These are phyloP conservation scores for Alternaria novae-zelandiae DNA, from an alignment of 2,329 filamentous ascomycete species.

Conservation along the genomic window DNA sequence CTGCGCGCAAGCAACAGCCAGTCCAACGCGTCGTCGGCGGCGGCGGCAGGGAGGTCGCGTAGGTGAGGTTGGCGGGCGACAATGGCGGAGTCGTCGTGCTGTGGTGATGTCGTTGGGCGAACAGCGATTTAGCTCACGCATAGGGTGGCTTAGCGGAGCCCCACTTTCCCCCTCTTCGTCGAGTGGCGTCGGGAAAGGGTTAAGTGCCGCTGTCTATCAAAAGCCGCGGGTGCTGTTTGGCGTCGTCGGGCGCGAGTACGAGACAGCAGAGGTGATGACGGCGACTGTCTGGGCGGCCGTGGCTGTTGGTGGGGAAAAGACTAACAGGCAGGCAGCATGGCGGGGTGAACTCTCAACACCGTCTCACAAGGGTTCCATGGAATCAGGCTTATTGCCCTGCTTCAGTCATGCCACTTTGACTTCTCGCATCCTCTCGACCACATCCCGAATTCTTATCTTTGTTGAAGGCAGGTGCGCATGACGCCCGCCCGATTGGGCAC, in stretches of 20 bases:
- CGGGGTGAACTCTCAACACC: constrained; percentile 6
- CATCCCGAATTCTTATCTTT: constrained; percentile 13
- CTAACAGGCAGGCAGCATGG: constrained; percentile 12
- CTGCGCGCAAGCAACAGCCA: constrained; percentile 10
- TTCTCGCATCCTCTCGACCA: neutral
- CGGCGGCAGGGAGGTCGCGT: constrained; percentile 11
- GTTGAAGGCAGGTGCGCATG: constrained; percentile 20
- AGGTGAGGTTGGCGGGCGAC: constrained; percentile 14
- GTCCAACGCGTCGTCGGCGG: constrained; percentile 11
- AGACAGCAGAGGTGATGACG: constrained; percentile 17
- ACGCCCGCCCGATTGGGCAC: constrained; percentile 25
- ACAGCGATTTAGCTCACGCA: constrained; percentile 33
- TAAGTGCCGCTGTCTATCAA: constrained; percentile 6
- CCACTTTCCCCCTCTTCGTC: constrained; percentile 26
- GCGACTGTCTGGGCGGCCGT: constrained; percentile 5
- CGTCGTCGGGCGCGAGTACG: constrained; percentile 4
- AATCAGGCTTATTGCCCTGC: neutral
- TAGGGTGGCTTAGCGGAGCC: constrained; percentile 33
- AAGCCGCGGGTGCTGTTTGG: constrained; percentile 2
- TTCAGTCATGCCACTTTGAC: neutral
- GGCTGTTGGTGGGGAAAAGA: constrained; percentile 17
- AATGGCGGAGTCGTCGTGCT: constrained; percentile 25
- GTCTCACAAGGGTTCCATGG: neutral
- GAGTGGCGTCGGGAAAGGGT: constrained; percentile 25
- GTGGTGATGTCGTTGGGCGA: constrained; percentile 33